Percentiles rank a stretch among this genome's conserved stretches.
Evolutionary conservation across 306 rosid species (phyloP).

Genomic region (Quercus bicolor): DNA sequence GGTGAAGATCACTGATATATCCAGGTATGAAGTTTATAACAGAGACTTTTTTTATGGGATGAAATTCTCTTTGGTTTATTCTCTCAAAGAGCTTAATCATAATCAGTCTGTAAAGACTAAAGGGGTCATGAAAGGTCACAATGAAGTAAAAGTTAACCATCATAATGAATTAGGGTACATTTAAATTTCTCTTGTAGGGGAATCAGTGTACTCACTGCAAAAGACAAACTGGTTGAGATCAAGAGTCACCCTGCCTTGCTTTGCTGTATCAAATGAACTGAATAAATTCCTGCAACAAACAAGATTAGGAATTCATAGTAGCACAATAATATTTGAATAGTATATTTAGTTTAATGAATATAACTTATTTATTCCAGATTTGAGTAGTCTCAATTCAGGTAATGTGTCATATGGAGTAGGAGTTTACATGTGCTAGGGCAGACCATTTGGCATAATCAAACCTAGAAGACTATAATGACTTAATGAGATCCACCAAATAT

Average conservation of each 20-base stretch:
- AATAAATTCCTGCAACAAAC: slow-evolving; percentile 70
- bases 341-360: neutral
- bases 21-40: neutral
- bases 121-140: neutral
- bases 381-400: neutral
- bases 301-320: slow-evolving; percentile 4
- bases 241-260: slow-evolving; percentile 85
- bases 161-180: neutral
- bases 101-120: neutral
- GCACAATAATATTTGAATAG: neutral
- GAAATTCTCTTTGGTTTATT: neutral
- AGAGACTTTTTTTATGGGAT: neutral
- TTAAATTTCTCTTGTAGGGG: neutral
- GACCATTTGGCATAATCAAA: neutral
- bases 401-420: neutral
- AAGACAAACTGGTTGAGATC: slow-evolving; percentile 92
- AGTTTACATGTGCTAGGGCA: neutral
- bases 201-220: slow-evolving; percentile 63
- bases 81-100: neutral
- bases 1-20: neutral
- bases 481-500: neutral
- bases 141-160: neutral
- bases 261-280: slow-evolving; percentile 79
- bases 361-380: neutral
- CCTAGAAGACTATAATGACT: neutral